Evolutionary conservation across 192 early-diverging fungal genomes (phyloP), one percentile per base, ranked within the genome.

Genomic region (Podila horticola): DNA sequence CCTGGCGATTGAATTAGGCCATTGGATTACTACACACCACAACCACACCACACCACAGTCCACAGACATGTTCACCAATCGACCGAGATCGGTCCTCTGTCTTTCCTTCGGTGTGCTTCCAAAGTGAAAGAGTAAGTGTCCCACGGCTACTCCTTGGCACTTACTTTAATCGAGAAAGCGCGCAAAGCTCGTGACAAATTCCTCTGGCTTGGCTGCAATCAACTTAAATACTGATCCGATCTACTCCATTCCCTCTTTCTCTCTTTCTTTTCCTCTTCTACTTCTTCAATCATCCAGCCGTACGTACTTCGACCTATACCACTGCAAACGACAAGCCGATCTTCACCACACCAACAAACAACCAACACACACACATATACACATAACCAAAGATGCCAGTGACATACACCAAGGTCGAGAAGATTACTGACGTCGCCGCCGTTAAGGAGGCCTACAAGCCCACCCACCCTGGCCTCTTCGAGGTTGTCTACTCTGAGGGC

Each of bases 401-500:
- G 34, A 73, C 77, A 49, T 81, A 81, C 63, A 69, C 71, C 67
- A 81, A 81, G 30, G 71, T 67, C 55, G 77, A 81, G 31, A 81
- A 73, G 70, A 65, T 81, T 48, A 81, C 77, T 9, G 77, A 81
- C 51, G 77, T 66, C 31, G 77, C 77, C 13, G 77, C 77, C 6
- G 70, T 81, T 67, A 81, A 81, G 71, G 61, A 62, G 28, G 61
- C 77, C 62, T 81, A 81, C 71, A 81, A 81, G 67, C 75, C 84
- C 45, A 84, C 82, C 1, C 86, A 87, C 58, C 84, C 86, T 15
- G 84, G 82, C 29, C 58, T 72, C 4, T 84, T 87, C 62, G 77
- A 79, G 29, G 82, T 87, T 11, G 52, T 79, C 11, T 85, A 84
- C 69, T 67, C 67, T 24, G 79, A 82, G 64, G 81, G 83, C 20